These are phyloP conservation scores for Thalia dealbata DNA, from an alignment of 176 grass and related monocot genomes.

Conservation along the genomic window DNA sequence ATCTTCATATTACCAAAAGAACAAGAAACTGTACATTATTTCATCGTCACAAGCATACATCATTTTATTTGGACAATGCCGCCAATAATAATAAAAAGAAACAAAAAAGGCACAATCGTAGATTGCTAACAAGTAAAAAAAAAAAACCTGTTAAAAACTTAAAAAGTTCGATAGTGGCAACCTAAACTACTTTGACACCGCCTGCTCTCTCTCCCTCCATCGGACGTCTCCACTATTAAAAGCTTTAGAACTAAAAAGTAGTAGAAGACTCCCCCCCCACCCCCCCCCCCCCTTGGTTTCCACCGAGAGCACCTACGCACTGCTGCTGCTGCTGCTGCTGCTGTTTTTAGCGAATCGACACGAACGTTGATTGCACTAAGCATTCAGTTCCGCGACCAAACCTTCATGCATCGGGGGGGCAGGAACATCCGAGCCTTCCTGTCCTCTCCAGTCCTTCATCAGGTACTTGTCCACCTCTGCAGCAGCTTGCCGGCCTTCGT, in stretches of 20 bases:
- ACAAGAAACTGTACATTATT: slow-evolving; percentile 52
- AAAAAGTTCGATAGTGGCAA: slow-evolving; percentile 24
- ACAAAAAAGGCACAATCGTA: background rate
- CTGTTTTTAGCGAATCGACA: no score
- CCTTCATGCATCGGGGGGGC: no score
- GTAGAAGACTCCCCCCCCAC: no score
- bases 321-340: no score
- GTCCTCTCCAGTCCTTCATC: no score
- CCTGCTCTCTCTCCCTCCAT: background rate
- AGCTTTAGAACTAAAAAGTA: no score
- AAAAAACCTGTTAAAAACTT: slow-evolving; percentile 1
- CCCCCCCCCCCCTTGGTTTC: no score
- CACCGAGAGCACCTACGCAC: no score
- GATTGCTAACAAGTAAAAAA: slow-evolving; percentile 21
- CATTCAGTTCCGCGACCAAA: slow-evolving; percentile 46
- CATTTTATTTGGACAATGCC: background rate
- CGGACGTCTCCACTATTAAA: no score
- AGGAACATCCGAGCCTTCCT: no score
- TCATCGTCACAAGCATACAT: slow-evolving; percentile 27
- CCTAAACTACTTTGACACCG: background rate
- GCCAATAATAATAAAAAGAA: slow-evolving; percentile 17
- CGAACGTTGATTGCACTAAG: slow-evolving; percentile 11
- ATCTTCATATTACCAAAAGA: slow-evolving; percentile 26
- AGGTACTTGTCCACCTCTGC: slow-evolving; percentile 62
- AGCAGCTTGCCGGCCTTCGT: slow-evolving; percentile 79